Percentiles rank a stretch among this genome's conserved stretches.
These are phyloP conservation scores for Hyaloscypha finlandica DNA, from an alignment of 495 filamentous ascomycete genomes.

Conservation along the genomic window DNA sequence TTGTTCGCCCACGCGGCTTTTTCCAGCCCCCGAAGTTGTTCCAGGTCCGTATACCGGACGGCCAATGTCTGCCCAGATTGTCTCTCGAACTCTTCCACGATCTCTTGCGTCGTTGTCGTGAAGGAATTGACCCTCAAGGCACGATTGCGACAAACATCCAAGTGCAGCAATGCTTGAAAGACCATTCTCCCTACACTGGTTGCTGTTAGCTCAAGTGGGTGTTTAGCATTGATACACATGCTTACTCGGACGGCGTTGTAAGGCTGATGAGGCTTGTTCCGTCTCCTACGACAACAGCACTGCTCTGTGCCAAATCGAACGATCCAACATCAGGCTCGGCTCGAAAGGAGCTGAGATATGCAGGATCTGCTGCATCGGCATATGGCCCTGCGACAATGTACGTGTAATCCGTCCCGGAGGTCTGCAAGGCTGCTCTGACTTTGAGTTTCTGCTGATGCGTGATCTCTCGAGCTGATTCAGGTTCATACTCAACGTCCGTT, in stretches of 20 bases:
- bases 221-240: conserved; percentile 14
- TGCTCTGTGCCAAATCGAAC: conserved; percentile 55
- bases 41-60: conserved; percentile 53
- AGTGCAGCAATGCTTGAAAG: conserved; percentile 55
- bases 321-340: conserved; percentile 45
- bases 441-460: conserved; percentile 71
- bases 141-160: conserved; percentile 50
- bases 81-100: conserved; percentile 64
- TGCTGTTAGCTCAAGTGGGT: conserved; percentile 4
- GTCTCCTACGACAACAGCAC: conserved; percentile 57
- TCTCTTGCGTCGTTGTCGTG: conserved; percentile 59
- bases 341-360: conserved; percentile 52
- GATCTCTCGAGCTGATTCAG: conserved; percentile 49
- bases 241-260: conserved; percentile 68
- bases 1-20: conserved; percentile 53
- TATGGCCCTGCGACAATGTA: conserved; percentile 73
- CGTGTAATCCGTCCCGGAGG: conserved; percentile 45
- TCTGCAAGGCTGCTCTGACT: conserved; percentile 42
- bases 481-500: conserved; percentile 69
- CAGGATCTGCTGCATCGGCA: conserved; percentile 45
- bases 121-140: conserved; percentile 71
- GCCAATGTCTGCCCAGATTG: conserved; percentile 60
- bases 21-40: conserved; percentile 53
- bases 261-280: conserved; percentile 61
- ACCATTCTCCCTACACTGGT: conserved; percentile 64